These are phyloP conservation scores for Pythium sukuiense DNA, from an alignment of 352 stramenopile species.

Conservation along the genomic window DNA sequence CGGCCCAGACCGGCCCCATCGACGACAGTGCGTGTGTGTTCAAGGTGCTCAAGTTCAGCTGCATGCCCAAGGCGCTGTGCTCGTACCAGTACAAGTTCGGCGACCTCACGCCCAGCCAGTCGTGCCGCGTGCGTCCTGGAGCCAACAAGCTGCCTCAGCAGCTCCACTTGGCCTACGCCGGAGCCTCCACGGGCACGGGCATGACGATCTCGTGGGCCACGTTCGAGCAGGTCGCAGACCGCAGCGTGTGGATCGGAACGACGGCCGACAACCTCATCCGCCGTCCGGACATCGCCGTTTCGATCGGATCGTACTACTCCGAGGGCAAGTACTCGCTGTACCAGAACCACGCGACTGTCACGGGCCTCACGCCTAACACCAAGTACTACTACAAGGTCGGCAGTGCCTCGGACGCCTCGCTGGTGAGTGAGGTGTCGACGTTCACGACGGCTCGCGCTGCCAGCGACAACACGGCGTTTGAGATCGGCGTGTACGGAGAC, in stretches of 20 bases:
- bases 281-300: neutral
- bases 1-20: too few relatives aligned
- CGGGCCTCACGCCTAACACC: conserved; percentile 21
- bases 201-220: conserved; percentile 40
- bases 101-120: conserved; percentile 24
- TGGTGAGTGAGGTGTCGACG: conserved; percentile 8
- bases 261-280: conserved; percentile 3
- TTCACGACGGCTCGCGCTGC: conserved; percentile 28
- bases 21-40: too few relatives aligned
- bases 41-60: neutral
- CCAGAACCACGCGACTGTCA: conserved; percentile 29
- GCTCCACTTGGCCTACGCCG: conserved; percentile 32
- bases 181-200: conserved; percentile 23
- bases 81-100: conserved; percentile 29
- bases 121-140: conserved; percentile 22
- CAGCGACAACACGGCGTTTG: neutral
- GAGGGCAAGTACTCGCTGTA: conserved; percentile 24
- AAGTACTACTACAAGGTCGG: conserved; percentile 36
- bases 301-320: conserved; percentile 25
- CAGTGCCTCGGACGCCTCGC: neutral
- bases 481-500: conserved; percentile 30
- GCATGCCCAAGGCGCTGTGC: conserved; percentile 21
- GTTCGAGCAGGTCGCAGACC: conserved; percentile 15
- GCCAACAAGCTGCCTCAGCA: conserved; percentile 30
- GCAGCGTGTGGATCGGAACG: conserved; percentile 24